Conservation (phyloP, 2,329 filamentous ascomycete genomes). For the Trichophaea hybrida region DNA sequence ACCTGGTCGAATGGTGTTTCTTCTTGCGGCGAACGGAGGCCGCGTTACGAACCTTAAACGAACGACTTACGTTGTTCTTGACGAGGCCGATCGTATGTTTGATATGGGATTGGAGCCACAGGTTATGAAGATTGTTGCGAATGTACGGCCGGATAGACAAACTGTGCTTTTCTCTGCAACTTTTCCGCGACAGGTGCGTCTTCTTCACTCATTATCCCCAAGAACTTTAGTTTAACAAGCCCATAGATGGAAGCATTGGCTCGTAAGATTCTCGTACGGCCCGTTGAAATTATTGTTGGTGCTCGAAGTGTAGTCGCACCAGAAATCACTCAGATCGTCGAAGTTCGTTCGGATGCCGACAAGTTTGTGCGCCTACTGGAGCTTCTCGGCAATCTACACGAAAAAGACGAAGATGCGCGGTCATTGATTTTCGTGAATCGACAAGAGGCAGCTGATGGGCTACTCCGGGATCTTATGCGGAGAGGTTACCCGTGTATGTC, state of each 20-base stretch:
- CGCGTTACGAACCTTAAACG: conserved; percentile 88
- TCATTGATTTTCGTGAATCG: conserved; percentile 65
- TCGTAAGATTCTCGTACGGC: conserved; percentile 45
- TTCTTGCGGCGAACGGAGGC: conserved; percentile 69
- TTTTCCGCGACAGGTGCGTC: conserved; percentile 97
- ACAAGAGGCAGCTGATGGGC: conserved; percentile 62
- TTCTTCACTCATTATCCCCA: conserved; percentile 85
- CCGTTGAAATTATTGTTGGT: conserved; percentile 61
- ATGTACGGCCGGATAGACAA: conserved; percentile 95
- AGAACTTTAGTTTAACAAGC: conserved; percentile 47
- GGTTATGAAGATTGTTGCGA: conserved; percentile 94
- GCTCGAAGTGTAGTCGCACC: conserved; percentile 63
- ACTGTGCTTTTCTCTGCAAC: conserved; percentile 99
- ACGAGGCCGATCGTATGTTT: conserved; percentile 98
- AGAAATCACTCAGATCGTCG: conserved; percentile 91
- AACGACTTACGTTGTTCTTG: conserved; percentile 94
- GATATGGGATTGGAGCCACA: conserved; percentile 99
- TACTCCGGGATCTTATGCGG: conserved; percentile 32
- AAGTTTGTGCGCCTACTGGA: conserved; percentile 74
- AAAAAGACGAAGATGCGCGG: conserved; percentile 70
- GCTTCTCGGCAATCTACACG: conserved; percentile 44
- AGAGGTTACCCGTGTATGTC: conserved; percentile 39
- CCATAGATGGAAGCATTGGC: conserved; percentile 27
- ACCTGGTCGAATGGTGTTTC: conserved; percentile 90
- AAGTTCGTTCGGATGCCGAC: conserved; percentile 73